phyloP scores from a whole-genome alignment of 2,329 filamentous ascomycete genomes.

The Ascochyta pisi region DNA sequence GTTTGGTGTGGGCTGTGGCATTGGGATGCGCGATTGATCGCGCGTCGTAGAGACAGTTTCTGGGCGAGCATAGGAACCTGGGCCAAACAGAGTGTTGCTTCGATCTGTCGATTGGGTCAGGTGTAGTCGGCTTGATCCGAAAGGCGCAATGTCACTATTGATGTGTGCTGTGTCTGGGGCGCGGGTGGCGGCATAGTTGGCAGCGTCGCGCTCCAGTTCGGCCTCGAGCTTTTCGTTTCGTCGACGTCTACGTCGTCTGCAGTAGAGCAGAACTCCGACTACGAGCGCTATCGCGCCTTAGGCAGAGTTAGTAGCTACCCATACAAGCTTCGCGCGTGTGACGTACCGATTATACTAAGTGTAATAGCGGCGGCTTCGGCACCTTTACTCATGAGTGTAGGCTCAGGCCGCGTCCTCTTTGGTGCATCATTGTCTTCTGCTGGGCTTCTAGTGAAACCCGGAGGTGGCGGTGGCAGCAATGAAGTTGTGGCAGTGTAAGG shows the following conservation, averaged over 20 bases:
- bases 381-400: constrained; percentile 34
- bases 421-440: constrained; percentile 8
- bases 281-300: constrained; percentile 39
- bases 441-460: not conserved
- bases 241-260: constrained; percentile 34
- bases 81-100: constrained; percentile 38
- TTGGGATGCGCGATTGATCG: constrained; percentile 27
- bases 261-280: constrained; percentile 28
- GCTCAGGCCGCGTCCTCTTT: constrained; percentile 15
- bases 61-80: constrained; percentile 36
- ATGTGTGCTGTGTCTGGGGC: constrained; percentile 35
- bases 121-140: constrained; percentile 20
- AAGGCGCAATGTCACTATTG: constrained; percentile 15
- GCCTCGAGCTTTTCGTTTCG: constrained; percentile 27
- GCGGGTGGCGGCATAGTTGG: constrained; percentile 28
- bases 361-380: constrained; percentile 43
- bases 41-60: constrained; percentile 43
- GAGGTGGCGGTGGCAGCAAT: not conserved
- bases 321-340: not conserved
- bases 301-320: constrained; percentile 4
- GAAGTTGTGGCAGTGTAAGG: not conserved
- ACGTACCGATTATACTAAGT: constrained; percentile 39
- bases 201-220: constrained; percentile 37
- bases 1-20: constrained; percentile 40
- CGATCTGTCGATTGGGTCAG: constrained; percentile 34